phyloP scores from a whole-genome alignment of 2,329 filamentous ascomycete species.

The Cladosporium sp. region DNA sequence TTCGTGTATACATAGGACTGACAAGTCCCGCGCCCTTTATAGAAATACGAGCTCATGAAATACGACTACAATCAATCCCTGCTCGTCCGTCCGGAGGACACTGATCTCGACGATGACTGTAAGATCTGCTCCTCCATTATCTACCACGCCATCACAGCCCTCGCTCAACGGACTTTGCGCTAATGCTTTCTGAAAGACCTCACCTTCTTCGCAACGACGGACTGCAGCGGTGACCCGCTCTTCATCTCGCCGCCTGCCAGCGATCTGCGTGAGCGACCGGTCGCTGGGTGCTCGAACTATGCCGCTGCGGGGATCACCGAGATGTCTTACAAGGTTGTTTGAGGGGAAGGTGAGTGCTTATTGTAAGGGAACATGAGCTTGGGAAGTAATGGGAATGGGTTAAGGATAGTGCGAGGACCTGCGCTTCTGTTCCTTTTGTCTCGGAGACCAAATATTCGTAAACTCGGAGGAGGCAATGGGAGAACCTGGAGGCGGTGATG shows the following conservation, averaged over 20 bases:
- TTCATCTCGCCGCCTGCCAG: constrained; percentile 3
- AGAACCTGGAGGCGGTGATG: too few relatives aligned
- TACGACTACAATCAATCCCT: constrained; percentile 7
- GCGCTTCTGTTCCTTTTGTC: too few relatives aligned
- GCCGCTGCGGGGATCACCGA: constrained; percentile 2
- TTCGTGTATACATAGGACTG: neutral
- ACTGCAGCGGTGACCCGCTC: constrained; percentile 2
- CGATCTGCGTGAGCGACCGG: constrained; percentile 1
- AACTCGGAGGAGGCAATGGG: too few relatives aligned
- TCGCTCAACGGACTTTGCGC: neutral
- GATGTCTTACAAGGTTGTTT: constrained; percentile 3
- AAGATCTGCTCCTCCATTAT: neutral
- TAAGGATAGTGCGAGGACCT: too few relatives aligned
- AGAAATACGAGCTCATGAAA: constrained; percentile 5
- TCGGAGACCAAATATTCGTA: too few relatives aligned
- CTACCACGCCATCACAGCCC: neutral
- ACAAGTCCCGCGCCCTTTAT: neutral
- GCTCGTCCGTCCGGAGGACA: neutral
- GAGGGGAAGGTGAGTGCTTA: too few relatives aligned
- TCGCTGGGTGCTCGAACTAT: constrained; percentile 8
- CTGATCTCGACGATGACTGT: neutral
- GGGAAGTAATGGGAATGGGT: too few relatives aligned
- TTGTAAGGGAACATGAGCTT: neutral
- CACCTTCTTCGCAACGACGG: neutral
- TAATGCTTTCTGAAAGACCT: neutral